phyloP scores from a whole-genome alignment of 1,139 yeast genomes.

The Trichomonascaceae sp. region DNA sequence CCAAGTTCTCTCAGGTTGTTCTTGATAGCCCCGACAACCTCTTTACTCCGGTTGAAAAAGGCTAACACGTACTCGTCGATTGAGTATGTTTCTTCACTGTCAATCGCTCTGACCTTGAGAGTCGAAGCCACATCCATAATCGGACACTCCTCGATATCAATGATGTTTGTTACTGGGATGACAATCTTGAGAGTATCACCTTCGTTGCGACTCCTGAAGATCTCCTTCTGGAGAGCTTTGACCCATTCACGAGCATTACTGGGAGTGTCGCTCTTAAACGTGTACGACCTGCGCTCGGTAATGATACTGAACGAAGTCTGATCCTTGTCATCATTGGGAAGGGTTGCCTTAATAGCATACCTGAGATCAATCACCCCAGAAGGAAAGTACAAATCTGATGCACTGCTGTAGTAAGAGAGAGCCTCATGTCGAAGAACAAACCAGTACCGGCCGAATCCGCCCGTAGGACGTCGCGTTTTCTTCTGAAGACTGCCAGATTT shows the following conservation, averaged over 20 bases:
- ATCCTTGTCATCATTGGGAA: constrained; percentile 18
- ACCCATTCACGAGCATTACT: constrained; percentile 74
- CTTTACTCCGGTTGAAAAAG: constrained; percentile 32
- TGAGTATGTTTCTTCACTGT: constrained; percentile 38
- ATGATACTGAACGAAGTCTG: constrained; percentile 21
- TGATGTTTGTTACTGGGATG: constrained; percentile 59
- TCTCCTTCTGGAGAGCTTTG: constrained; percentile 56
- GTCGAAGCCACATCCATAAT: constrained; percentile 40
- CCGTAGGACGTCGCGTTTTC: constrained; percentile 16
- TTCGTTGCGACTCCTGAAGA: constrained; percentile 58
- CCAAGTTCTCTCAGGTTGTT: constrained; percentile 9
- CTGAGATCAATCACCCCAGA: constrained; percentile 58
- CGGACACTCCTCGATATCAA: constrained; percentile 43
- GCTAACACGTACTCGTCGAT: constrained; percentile 57
- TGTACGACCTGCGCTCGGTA: constrained; percentile 47
- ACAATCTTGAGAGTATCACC: constrained; percentile 66
- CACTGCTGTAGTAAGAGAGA: constrained; percentile 51
- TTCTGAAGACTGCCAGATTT: constrained; percentile 35
- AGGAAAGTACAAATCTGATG: constrained; percentile 79
- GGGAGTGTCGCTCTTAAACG: constrained; percentile 60
- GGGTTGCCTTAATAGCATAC: constrained; percentile 41
- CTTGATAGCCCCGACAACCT: constrained; percentile 9
- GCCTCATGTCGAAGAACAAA: constrained; percentile 61
- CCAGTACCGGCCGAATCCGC: constrained; percentile 45
- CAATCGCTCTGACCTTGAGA: constrained; percentile 35